Base-by-base conservation (phyloP, 2,329 filamentous ascomycete species). In the Penicillium aurantiogriseum region DNA sequence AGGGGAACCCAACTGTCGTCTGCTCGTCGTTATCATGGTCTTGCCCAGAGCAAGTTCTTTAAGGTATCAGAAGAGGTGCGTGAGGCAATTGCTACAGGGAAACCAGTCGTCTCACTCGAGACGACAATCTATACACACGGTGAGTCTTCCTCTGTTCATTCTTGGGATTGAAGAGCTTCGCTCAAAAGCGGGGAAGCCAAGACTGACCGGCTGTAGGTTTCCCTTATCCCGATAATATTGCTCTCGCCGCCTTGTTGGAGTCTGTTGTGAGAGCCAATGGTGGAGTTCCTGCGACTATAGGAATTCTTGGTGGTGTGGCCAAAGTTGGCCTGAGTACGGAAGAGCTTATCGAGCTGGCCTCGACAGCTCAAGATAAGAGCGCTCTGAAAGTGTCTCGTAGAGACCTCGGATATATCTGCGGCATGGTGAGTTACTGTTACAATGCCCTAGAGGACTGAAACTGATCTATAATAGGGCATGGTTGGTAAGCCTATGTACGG, bases 121-220 rank as follows among this genome's bases (percentile, higher is more conserved):
- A 92, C 91, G 2, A 96, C 94, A 5, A 97, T 99, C 66, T 97
- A 99, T 76, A 99, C 94, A 1, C 94, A 99, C 76, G 92, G 92
- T 81, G 74, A 51, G 67, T 54, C 29, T 38, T 17, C n/a, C 21
- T 42, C 5, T 36, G 19, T 33, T 38, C 13, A 23, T 29, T 27
- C 2, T 5, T 50, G 19, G 10, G 33, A 21, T 29, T 44, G 11
- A 29, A 23, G 27, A 25, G 9, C 19, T 25, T 23, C 40, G 15
- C 5, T 5, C 35, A 40, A 29, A 38, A 23, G 21, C 31, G 53
- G 35, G 51, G 52, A 52, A 35, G 52, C 25, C 56, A 36, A 44
- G 54, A 53, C 59, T 58, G 42, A 61, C 29, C 13, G 19, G 53
- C 11, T 17, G 13, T 62, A 86, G 86, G 86, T 57, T 89, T 87